Evolutionary conservation across 176 grass and related monocot species (phyloP).

Genomic region (Phoenix roebelenii): DNA sequence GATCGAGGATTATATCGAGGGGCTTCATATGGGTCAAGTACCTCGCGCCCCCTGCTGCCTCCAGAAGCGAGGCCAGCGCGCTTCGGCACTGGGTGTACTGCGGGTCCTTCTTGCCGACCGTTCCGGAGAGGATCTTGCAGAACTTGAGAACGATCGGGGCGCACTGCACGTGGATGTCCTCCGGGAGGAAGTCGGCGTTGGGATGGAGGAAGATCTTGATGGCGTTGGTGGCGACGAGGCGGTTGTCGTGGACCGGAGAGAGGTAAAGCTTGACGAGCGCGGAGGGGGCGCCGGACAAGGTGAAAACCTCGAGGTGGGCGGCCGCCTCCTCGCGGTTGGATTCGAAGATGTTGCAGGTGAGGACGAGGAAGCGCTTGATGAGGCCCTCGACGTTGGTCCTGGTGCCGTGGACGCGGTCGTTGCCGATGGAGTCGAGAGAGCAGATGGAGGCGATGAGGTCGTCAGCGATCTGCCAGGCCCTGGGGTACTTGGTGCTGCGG

Average conservation of each 20-base stretch:
- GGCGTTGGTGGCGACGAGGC: background rate
- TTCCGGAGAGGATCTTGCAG: background rate
- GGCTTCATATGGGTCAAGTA: no score
- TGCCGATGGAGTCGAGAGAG: background rate
- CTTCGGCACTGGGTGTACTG: no score
- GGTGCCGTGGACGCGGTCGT: background rate
- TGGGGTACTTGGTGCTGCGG: constrained; percentile 59
- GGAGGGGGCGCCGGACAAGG: constrained; percentile 42
- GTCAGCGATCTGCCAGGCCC: constrained; percentile 69
- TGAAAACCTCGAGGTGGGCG: constrained; percentile 59
- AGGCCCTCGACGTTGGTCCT: constrained; percentile 37
- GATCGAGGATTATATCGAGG: no score
- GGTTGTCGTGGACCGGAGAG: background rate
- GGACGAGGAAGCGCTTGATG: constrained; percentile 53
- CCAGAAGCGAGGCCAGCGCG: no score
- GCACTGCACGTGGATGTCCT: background rate
- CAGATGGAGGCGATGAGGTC: constrained; percentile 41
- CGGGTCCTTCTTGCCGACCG: background rate
- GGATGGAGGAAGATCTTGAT: background rate
- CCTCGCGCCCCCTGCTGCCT: no score
- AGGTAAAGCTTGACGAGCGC: constrained; percentile 74
- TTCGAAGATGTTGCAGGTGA: background rate
- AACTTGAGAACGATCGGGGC: background rate
- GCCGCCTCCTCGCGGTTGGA: constrained; percentile 6
- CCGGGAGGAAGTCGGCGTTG: background rate